phyloP scores from a whole-genome alignment of 2,329 filamentous ascomycete species.

The Nigrograna mackinnonii region DNA sequence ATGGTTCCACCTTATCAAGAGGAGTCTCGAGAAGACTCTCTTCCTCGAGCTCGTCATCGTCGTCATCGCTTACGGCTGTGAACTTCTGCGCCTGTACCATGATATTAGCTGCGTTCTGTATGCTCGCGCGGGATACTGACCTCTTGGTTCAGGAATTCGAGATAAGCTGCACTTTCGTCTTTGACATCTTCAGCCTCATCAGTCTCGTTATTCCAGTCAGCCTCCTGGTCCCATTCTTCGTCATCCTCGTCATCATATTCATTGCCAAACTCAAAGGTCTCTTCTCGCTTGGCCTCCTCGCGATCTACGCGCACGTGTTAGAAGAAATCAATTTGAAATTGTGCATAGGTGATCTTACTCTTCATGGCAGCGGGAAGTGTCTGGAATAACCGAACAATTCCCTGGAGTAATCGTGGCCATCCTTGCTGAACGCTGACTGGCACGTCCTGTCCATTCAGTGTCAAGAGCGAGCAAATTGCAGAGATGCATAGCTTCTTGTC shows the following conservation, averaged over 20 bases:
- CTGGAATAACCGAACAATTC: conserved; percentile 88
- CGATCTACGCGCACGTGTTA: conserved; percentile 61
- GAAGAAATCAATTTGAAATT: conserved; percentile 2
- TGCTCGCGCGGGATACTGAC: conserved; percentile 48
- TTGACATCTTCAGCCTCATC: conserved; percentile 71
- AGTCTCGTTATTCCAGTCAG: conserved; percentile 68
- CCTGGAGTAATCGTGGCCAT: conserved; percentile 89
- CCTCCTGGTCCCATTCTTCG: conserved; percentile 77
- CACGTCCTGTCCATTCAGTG: conserved; percentile 77
- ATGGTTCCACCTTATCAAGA: conserved; percentile 93
- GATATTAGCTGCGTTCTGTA: too few relatives aligned
- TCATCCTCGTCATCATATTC: conserved; percentile 78
- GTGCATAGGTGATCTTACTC: conserved; percentile 57
- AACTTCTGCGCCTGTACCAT: conserved; percentile 78
- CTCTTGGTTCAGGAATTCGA: conserved; percentile 95
- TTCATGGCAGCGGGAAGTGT: conserved; percentile 85
- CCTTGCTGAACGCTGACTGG: conserved; percentile 92
- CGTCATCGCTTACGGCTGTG: conserved; percentile 71
- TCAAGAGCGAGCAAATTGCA: conserved; percentile 84
- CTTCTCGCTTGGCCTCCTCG: conserved; percentile 83
- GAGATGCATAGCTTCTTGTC: conserved; percentile 99
- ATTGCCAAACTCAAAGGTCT: conserved; percentile 79
- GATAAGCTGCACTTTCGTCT: conserved; percentile 90
- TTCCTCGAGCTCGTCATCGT: conserved; percentile 90
- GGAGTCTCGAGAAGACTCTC: conserved; percentile 91